Evolutionary conservation across 371 early-diverging fungal genomes (phyloP), one percentile per base, ranked within the genome.

Genomic region (Funneliformis caledonium): DNA sequence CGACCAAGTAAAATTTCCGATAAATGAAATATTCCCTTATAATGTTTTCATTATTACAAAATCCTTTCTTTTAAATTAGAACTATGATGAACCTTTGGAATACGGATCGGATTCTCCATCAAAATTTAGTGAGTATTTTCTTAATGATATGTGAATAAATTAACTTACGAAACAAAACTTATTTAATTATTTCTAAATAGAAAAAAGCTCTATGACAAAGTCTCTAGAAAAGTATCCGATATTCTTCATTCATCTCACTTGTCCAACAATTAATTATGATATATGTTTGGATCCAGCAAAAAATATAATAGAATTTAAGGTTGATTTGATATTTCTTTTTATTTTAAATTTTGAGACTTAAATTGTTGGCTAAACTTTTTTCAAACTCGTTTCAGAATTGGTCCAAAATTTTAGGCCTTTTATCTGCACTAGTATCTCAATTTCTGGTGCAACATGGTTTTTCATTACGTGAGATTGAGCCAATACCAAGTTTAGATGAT

Each of bases 271-370:
- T 5, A 68, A 78, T 67, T 88, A 84, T 80, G 89, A 92, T 64
- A 82, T 90, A n/a, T 82, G 83, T n/a, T 75, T 86, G 12, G 88
- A 88, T 82, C 83, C 88, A 11, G 62, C 73, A 26, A 87, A 88
- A 72, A 85, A 75, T 64, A 77, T 81, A n/a, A 85, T 87, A 31
- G 83, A 83, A 76, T 88, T 88, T 67, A 26, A 81, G 83, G 88
- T 87, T 12, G 4, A 9, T 70, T 43, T 45, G 19, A 22, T 45
- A 47, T n/a, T 26, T 8, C 45, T 47, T 47, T 22, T 22, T 42
- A 43, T 22, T 2, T 47, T 68, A 43, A 70, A 37, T 0, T 33
- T 2, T 48, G 12, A 45, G 22, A 45, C 50, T 72, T n/a, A 22
- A 8, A 11, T 12, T 48, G 6, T 47, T 10, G 3, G 7, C 26